phyloP scores from a whole-genome alignment of 1,284 basidiomycete genomes.

The Ustanciosporium gigantosporum region DNA sequence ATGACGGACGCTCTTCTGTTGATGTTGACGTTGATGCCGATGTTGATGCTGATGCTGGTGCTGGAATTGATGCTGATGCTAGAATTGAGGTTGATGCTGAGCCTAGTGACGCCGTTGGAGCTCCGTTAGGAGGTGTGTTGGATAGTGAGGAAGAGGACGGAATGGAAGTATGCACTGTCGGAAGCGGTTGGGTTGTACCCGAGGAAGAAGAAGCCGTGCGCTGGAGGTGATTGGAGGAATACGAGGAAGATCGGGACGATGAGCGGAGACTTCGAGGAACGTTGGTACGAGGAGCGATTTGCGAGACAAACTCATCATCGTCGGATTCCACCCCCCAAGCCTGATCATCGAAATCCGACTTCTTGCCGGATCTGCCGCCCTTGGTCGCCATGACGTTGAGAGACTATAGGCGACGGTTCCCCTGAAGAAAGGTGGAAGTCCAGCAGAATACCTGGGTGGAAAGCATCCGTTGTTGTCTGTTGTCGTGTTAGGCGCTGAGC shows the following conservation, averaged over 20 bases:
- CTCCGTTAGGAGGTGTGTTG: no score
- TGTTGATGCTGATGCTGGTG: constrained; percentile 7
- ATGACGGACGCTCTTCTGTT: no score
- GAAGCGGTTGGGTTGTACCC: neutral
- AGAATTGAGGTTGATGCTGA: no score
- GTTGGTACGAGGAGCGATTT: constrained; percentile 29
- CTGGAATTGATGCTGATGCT: no score
- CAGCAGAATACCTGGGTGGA: no score
- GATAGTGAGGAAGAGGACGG: neutral
- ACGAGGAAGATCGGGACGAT: constrained; percentile 23
- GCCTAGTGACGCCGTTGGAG: no score
- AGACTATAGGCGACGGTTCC: no score
- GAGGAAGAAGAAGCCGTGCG: neutral
- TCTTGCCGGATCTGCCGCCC: neutral
- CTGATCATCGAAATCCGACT: constrained; percentile 52
- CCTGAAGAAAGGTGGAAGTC: no score
- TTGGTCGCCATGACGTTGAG: neutral
- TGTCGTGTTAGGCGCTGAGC: no score
- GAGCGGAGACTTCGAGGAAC: constrained; percentile 26
- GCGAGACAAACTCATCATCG: constrained; percentile 58
- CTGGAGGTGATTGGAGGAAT: constrained; percentile 9
- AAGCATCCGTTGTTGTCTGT: no score
- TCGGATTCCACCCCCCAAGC: constrained; percentile 59
- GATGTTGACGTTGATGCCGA: neutral
- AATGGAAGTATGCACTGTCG: neutral